Evolutionary conservation across 1,284 basidiomycete genomes (phyloP), one percentile per base, ranked within the genome.

Genomic region (Exobasidium cylindrosporum): DNA sequence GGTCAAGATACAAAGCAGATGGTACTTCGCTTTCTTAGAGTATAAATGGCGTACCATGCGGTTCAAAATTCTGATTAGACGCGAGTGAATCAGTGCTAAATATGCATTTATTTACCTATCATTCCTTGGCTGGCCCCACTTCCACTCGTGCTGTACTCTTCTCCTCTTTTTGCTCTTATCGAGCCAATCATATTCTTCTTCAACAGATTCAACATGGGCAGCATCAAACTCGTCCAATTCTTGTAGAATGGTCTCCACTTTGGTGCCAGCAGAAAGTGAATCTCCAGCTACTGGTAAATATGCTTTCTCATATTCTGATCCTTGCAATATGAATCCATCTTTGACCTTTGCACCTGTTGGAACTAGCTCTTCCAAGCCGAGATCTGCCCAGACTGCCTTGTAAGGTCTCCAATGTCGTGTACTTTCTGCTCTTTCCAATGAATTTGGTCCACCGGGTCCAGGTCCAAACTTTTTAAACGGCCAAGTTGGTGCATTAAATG

Each of bases 351-450:
- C 35, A 7, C 35, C 35, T 10, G 10, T 40, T 40, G 35, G 35
- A 40, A 40, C 10, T 17, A 40, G 35, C 35, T 40, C 35, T 17
- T 40, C 47, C 47, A 55, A 44, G 53, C 30, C 53, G 5, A 55
- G 29, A 14, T 55, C 53, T 2, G 53, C 30, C 53, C 53, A 55
- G n/a, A 55, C 53, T n/a, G 31, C 53, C 31, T 31, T 55, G 29
- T 55, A 55, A 26, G 53, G 53, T 44, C 53, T 35, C 53, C 53
- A 55, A 14, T 21, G 31, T 11, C 29, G 21, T 6, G 3, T n/a
- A 40, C 13, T n/a, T 17, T 55, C 53, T 14, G 21, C 30, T 44
- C 53, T 26, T 29, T 30, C 23, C 21, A 55, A 44, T 31, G 31
- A n/a, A 35, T 44, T 44, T 2, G 31, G 53, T 31, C 53, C 53